Evolutionary conservation across 2,329 filamentous ascomycete species (phyloP).

Genomic region (Ascochyta rabiei): DNA sequence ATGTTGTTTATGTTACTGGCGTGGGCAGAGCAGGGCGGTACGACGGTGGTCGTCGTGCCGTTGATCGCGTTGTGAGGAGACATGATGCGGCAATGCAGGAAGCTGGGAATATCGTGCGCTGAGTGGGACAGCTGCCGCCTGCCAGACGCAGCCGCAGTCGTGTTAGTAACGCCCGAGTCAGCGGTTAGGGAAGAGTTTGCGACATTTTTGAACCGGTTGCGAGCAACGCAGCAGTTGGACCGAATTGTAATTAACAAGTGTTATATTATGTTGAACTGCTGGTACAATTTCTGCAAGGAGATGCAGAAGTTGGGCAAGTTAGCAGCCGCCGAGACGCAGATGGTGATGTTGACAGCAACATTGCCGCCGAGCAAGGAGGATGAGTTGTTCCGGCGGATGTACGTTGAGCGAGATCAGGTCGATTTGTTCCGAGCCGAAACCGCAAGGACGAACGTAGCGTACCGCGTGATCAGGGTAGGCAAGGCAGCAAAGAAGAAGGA

Average conservation of each 20-base stretch:
- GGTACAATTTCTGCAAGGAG: constrained; percentile 16
- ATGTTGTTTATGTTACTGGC: constrained; percentile 37
- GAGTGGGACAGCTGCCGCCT: constrained; percentile 24
- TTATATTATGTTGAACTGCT: constrained; percentile 27
- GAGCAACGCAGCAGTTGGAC: constrained; percentile 22
- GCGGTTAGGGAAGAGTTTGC: constrained; percentile 27
- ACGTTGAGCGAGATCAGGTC: constrained; percentile 15
- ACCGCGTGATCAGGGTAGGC: background rate
- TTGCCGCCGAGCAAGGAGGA: constrained; percentile 25
- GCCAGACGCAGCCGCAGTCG: constrained; percentile 19
- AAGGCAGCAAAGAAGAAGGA: constrained; percentile 4
- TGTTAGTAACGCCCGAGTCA: constrained; percentile 33
- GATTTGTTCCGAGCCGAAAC: constrained; percentile 13
- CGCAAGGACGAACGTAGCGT: constrained; percentile 11
- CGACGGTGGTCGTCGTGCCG: constrained; percentile 30
- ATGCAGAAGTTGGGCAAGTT: constrained; percentile 24
- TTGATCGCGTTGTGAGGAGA: constrained; percentile 28
- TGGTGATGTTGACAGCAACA: constrained; percentile 30
- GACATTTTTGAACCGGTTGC: constrained; percentile 25
- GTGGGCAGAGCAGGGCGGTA: constrained; percentile 15
- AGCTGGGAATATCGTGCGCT: background rate
- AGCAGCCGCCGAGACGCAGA: constrained; percentile 21
- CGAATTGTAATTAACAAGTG: constrained; percentile 27
- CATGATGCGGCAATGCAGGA: constrained; percentile 23
- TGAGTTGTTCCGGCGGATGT: constrained; percentile 18